Base-by-base conservation (phyloP, 805 yeast species). In the Zygosaccharomyces rouxii region DNA sequence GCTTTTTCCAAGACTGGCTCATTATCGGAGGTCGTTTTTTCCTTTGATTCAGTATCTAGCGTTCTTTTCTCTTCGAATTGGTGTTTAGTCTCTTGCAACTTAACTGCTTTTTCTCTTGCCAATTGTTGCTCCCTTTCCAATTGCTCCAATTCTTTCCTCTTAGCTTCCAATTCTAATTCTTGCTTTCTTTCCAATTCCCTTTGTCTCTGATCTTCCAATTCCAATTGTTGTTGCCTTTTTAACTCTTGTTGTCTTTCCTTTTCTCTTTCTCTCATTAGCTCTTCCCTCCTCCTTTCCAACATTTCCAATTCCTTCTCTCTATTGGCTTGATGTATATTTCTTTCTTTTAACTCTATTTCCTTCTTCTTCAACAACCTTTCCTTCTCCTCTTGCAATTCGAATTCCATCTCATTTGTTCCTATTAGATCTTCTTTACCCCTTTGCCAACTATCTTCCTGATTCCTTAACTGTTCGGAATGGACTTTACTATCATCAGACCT, bases 391-490 rank as follows among this genome's bases (percentile, higher is more conserved):
- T 31, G 39, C 19, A 33, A 5, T 11, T 42, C 46, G 9, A 16
- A 35, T 23, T 33, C 38, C 25, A 10, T 31, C 14, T 21, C 46
- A 33, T 31, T 42, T 10, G 38, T 31, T 19, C 31, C 46, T n/a
- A 35, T 33, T 35, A 35, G 26, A 6, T 42, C 46, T 35, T 42
- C 46, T 5, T 31, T 42, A 21, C 39, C 46, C 13, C 39, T 31
- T 31, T 42, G 46, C 22, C 28, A 10, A 21, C 18, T 41, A 22
- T 41, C 44, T 18, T 41, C 44, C 18, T 41, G 44, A 6, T 21
- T 18, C 14, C 19, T 29, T 25, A 41, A 29, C 26, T 29, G 35
- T 11, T 41, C 18, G 7, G 23, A 29, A 13, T 41, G 25, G 14
- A 14, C 29, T 4, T 25, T 29, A 23, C 37, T 41, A 18, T 41